A percentile compares a stretch with the other conserved stretches of the same genome.
phyloP scores from a whole-genome alignment of 2,329 filamentous ascomycete species.

The Trichoderma pleuroti region DNA sequence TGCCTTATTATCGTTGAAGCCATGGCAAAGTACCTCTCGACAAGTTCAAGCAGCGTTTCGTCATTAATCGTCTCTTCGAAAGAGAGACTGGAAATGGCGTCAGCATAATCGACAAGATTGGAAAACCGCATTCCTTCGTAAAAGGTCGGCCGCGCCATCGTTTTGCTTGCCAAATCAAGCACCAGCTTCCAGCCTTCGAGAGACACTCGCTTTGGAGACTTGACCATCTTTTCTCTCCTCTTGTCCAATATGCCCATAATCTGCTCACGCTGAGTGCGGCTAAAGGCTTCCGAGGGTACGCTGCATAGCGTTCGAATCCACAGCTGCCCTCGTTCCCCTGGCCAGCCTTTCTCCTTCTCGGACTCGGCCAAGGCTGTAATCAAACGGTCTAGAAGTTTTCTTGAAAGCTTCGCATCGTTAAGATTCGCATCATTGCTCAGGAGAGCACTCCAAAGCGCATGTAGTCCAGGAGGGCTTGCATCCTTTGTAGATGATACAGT shows the following conservation, averaged over 20 bases:
- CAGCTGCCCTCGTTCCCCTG: constrained; percentile 28
- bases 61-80: constrained; percentile 26
- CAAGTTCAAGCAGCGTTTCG: constrained; percentile 31
- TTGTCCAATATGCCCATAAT: constrained; percentile 37
- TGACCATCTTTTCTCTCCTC: constrained; percentile 26
- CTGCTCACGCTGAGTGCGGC: constrained; percentile 42
- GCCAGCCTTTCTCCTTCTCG: constrained; percentile 32
- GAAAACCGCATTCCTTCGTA: constrained; percentile 45
- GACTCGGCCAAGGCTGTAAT: constrained; percentile 30
- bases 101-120: constrained; percentile 34
- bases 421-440: constrained; percentile 39
- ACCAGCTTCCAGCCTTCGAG: constrained; percentile 36
- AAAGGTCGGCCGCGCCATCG: constrained; percentile 51
- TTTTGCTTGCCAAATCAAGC: constrained; percentile 45
- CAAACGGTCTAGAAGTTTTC: constrained; percentile 33
- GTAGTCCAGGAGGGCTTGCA: constrained; percentile 21
- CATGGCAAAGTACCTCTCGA: constrained; percentile 33
- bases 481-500: constrained; percentile 25
- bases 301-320: constrained; percentile 34
- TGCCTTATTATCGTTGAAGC: constrained; percentile 37
- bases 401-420: constrained; percentile 33
- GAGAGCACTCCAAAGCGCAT: constrained; percentile 31
- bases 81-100: constrained; percentile 31
- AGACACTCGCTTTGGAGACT: constrained; percentile 27
- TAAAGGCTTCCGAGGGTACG: constrained; percentile 39